phyloP scores from a whole-genome alignment of 1,284 basidiomycete species.

The Cryptococcus sp. region DNA sequence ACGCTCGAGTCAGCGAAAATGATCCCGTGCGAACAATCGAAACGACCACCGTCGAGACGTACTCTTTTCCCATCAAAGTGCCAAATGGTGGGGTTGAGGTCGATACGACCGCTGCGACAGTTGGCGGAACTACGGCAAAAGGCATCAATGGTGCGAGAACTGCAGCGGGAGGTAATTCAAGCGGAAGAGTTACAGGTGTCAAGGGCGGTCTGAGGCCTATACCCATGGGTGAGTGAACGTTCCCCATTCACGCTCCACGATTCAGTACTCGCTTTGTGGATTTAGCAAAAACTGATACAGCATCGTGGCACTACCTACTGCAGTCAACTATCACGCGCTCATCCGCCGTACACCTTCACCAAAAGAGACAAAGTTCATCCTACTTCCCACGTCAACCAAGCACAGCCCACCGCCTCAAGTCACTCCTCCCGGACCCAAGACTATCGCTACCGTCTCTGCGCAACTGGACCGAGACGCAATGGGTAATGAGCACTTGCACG shows the following conservation, averaged over 20 bases:
- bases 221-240: slow-evolving; percentile 24
- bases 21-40: slow-evolving; percentile 16
- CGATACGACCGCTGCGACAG: slow-evolving; percentile 27
- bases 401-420: slow-evolving; percentile 4
- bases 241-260: not conserved
- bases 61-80: slow-evolving; percentile 17
- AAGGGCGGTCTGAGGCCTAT: slow-evolving; percentile 34
- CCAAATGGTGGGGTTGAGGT: slow-evolving; percentile 11
- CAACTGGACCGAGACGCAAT: slow-evolving; percentile 32
- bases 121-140: slow-evolving; percentile 26
- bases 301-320: not conserved
- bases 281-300: not conserved
- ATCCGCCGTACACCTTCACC: slow-evolving; percentile 25
- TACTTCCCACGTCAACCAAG: slow-evolving; percentile 1
- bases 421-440: slow-evolving; percentile 23
- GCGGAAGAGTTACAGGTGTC: slow-evolving; percentile 16
- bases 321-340: slow-evolving; percentile 37
- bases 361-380: not conserved
- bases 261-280: not conserved
- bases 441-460: slow-evolving; percentile 35
- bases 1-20: not conserved
- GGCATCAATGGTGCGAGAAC: slow-evolving; percentile 24
- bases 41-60: slow-evolving; percentile 26
- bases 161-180: slow-evolving; percentile 9
- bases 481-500: slow-evolving; percentile 39